Conservation (phyloP, 257 asterid genomes). For the Marsdenia floribunda region DNA sequence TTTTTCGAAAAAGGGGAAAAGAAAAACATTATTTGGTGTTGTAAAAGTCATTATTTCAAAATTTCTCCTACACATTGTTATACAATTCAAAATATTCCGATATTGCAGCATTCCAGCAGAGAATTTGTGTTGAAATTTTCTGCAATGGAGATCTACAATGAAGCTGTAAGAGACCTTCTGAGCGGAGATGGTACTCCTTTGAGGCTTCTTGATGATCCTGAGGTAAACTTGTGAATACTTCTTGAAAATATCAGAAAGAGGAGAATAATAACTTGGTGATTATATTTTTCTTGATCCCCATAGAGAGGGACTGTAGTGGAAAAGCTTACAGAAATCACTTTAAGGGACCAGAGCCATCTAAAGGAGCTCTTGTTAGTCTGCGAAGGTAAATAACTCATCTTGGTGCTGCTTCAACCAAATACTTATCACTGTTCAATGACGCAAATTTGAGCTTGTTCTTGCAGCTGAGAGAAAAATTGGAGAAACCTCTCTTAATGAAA, state of each 20-base stretch:
- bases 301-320: slow-evolving; percentile 90
- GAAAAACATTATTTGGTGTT: neutral
- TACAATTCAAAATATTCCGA: neutral
- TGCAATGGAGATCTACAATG: slow-evolving; percentile 98
- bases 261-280: neutral
- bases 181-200: slow-evolving; percentile 52
- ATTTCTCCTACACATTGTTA: neutral
- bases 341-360: slow-evolving; percentile 59
- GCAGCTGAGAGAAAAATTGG: slow-evolving; percentile 89
- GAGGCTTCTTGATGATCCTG: slow-evolving; percentile 93
- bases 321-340: slow-evolving; percentile 61
- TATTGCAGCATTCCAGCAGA: slow-evolving; percentile 35
- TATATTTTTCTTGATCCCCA: slow-evolving; percentile 4
- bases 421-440: neutral
- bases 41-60: neutral
- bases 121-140: slow-evolving; percentile 61
- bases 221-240: slow-evolving; percentile 33
- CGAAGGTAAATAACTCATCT: slow-evolving; percentile 44
- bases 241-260: neutral
- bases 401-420: neutral
- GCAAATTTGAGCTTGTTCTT: slow-evolving; percentile 10
- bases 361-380: slow-evolving; percentile 62
- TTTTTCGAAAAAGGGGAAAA: too few relatives aligned
- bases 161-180: slow-evolving; percentile 81
- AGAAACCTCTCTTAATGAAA: slow-evolving; percentile 82